A percentile compares a stretch with the other conserved stretches of the same genome.
Evolutionary conservation across 139 green algal genomes (phyloP).

Genomic region (Chlamydomonas schloesseri): DNA sequence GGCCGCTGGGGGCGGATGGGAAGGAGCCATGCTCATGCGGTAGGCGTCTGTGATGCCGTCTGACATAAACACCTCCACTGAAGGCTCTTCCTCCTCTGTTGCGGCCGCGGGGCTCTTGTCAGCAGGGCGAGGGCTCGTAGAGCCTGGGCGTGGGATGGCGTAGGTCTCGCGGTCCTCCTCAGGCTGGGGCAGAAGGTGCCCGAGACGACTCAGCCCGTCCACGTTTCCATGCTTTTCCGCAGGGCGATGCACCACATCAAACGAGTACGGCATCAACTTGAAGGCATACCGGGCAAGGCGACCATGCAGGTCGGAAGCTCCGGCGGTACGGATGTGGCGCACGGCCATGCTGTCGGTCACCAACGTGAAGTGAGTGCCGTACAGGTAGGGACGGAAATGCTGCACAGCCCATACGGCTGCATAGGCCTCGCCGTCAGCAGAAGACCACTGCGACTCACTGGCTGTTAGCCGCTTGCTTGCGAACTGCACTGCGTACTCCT

Average conservation of each 20-base stretch:
- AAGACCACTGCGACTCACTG: constrained; percentile 8
- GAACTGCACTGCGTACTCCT: not conserved
- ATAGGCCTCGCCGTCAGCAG: constrained; percentile 38
- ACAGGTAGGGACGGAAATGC: constrained; percentile 44
- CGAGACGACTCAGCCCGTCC: constrained; percentile 12
- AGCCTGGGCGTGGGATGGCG: no score
- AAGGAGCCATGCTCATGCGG: no score
- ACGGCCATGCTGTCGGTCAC: constrained; percentile 49
- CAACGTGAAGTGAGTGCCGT: constrained; percentile 35
- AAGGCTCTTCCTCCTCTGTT: no score
- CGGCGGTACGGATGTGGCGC: constrained; percentile 15
- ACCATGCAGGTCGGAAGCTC: not conserved
- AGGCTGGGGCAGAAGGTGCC: not conserved
- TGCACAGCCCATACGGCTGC: constrained; percentile 30
- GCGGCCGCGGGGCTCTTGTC: no score
- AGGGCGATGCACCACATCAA: constrained; percentile 12
- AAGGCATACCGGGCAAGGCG: constrained; percentile 41
- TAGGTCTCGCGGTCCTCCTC: no score
- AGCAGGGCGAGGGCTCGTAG: no score
- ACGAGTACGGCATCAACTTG: constrained; percentile 44
- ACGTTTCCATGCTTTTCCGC: constrained; percentile 14
- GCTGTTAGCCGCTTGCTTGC: not conserved
- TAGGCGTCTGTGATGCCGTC: no score
- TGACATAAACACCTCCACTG: no score
- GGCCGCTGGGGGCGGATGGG: no score